A percentile compares a stretch with the other conserved stretches of the same genome.
Evolutionary conservation across 352 stramenopile species (phyloP).

Genomic region (Globisporangium viniferum): DNA sequence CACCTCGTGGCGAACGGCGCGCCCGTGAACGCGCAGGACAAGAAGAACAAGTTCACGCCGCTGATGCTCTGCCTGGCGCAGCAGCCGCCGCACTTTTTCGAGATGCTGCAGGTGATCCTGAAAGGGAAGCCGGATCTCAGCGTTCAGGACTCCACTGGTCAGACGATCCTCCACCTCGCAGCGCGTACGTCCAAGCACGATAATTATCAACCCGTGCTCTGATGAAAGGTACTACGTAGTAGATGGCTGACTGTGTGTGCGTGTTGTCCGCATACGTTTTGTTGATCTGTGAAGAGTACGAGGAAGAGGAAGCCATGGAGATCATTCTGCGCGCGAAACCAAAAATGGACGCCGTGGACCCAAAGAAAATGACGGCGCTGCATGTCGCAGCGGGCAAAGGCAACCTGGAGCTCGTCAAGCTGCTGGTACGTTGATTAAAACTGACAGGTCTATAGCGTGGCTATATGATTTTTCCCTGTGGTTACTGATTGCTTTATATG

Average conservation of each 20-base stretch:
- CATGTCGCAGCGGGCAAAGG: constrained; percentile 63
- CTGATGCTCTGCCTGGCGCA: constrained; percentile 75
- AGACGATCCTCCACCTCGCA: constrained; percentile 65
- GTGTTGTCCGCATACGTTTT: not conserved
- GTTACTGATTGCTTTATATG: not conserved
- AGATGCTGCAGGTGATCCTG: constrained; percentile 60
- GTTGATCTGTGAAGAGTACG: constrained; percentile 45
- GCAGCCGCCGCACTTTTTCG: constrained; percentile 57
- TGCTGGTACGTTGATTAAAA: constrained; percentile 32
- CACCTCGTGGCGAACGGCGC: constrained; percentile 65
- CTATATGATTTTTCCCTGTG: not conserved
- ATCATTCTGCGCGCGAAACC: constrained; percentile 54
- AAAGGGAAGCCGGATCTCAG: constrained; percentile 71
- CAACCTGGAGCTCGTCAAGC: constrained; percentile 53
- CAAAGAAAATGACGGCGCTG: constrained; percentile 76
- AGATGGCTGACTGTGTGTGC: not conserved
- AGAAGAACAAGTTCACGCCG: constrained; percentile 74
- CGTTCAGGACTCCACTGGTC: constrained; percentile 55
- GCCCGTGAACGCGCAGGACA: constrained; percentile 70
- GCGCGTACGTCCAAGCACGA: constrained; percentile 32
- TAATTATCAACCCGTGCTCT: not conserved
- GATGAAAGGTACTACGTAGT: not conserved
- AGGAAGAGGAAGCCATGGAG: constrained; percentile 54
- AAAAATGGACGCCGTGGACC: constrained; percentile 59
- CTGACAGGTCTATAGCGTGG: not conserved